These are phyloP conservation scores for Cylindrodendrum hubeiense DNA, from an alignment of 2,329 filamentous ascomycete species.

Conservation along the genomic window DNA sequence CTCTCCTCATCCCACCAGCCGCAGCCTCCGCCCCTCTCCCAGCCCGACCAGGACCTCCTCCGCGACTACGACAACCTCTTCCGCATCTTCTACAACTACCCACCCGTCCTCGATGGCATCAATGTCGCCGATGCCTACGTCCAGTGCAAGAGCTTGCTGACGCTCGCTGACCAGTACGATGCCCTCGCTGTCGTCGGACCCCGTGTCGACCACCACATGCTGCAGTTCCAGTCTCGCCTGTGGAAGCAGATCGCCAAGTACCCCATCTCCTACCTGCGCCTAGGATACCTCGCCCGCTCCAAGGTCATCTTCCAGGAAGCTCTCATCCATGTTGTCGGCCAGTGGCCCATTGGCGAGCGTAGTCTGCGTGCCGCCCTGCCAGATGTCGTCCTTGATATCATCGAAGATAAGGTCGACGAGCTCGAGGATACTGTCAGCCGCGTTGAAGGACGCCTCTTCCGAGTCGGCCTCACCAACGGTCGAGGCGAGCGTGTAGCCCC, in stretches of 20 bases:
- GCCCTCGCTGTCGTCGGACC: conserved; percentile 89
- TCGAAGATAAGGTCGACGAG: conserved; percentile 95
- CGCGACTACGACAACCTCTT: conserved; percentile 97
- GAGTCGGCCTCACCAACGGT: conserved; percentile 81
- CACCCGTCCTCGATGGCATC: conserved; percentile 83
- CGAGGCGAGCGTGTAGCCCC: conserved; percentile 87
- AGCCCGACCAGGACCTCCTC: conserved; percentile 79
- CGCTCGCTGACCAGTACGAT: conserved; percentile 94
- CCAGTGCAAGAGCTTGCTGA: conserved; percentile 90
- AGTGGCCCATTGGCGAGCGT: conserved; percentile 87
- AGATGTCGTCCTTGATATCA: conserved; percentile 83
- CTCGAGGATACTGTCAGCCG: conserved; percentile 84
- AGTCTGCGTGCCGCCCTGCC: conserved; percentile 82
- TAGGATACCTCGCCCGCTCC: conserved; percentile 87
- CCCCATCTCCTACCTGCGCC: conserved; percentile 89
- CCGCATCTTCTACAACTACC: conserved; percentile 94
- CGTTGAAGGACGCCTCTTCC: conserved; percentile 85
- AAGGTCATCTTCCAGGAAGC: conserved; percentile 89
- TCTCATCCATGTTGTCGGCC: conserved; percentile 91
- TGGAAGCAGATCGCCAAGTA: conserved; percentile 99
- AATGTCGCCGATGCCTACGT: conserved; percentile 95
- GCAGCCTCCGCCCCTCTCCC: conserved; percentile 61
- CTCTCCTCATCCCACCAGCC: conserved; percentile 59
- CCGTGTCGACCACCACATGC: conserved; percentile 90
- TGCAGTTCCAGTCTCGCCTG: conserved; percentile 89